These are phyloP conservation scores for Trichosphaerium sp. DNA, from an alignment of 78 protist species.

Conservation along the genomic window DNA sequence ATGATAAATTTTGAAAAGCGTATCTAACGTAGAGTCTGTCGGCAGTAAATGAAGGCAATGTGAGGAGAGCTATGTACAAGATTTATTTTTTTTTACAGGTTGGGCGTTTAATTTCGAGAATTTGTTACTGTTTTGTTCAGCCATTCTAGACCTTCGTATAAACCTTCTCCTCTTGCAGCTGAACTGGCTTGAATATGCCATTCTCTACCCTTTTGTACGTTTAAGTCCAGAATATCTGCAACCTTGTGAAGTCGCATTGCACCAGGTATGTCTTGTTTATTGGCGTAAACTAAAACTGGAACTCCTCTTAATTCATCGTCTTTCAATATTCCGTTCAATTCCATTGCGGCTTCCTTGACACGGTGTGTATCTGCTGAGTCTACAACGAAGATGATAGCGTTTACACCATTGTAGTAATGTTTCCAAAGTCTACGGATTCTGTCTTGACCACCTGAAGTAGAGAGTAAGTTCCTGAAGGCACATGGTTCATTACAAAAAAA, in stretches of 20 bases:
- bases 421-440: slow-evolving; percentile 86
- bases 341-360: slow-evolving; percentile 34
- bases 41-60: no score
- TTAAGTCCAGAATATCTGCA: not conserved
- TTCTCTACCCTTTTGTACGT: not conserved
- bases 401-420: slow-evolving; percentile 81
- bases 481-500: not conserved
- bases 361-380: slow-evolving; percentile 83
- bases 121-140: no score
- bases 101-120: no score
- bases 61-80: no score
- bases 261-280: slow-evolving; percentile 53
- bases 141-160: slow-evolving; percentile 64
- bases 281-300: slow-evolving; percentile 30
- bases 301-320: not conserved
- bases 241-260: not conserved
- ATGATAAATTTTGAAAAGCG: no score
- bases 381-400: slow-evolving; percentile 90
- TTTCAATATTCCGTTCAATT: slow-evolving; percentile 3
- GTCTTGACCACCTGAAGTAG: slow-evolving; percentile 81
- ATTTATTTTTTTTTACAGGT: no score
- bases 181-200: slow-evolving; percentile 1
- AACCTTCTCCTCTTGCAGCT: slow-evolving; percentile 36
- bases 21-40: no score
- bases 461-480: slow-evolving; percentile 1